Base-by-base conservation (phyloP, 306 rosid species). In the Prunus armeniaca region DNA sequence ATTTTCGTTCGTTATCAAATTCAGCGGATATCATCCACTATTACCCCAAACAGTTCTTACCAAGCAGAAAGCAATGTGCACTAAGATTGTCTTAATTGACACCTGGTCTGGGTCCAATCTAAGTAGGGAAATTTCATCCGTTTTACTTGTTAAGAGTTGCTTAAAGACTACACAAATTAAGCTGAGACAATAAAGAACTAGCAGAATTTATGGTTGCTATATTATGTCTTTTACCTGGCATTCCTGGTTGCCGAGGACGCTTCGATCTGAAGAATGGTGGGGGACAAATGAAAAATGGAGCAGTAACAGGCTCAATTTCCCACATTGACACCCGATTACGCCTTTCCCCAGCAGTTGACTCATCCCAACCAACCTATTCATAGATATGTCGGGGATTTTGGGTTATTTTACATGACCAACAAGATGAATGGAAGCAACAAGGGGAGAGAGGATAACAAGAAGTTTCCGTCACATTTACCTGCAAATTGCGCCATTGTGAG, bases 291-390 rank as follows among this genome's bases (percentile, higher is more conserved):
- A 89, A 95, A 88, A 95, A 95, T 64, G 98, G 97, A 82, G 99
- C 96, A 70, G 95, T 91, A 65, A 92, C 99, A 0, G 99, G 99
- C 84, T 95, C 99, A 28, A 95, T 91, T 86, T 95, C 99, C 99
- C 99, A 95, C 43, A 95, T 74, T 19, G 99, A 95, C 52, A 95
- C 99, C 80, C 97, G 81, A 75, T 86, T 86, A 38, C 92, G 89
- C 82, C 96, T 84, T 85, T 95, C 99, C 78, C 99, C 99, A 34
- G 96, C 91, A 49, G 92, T 89, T 56, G 99, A 91, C 85, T 95
- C 99, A 78, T 95, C 99, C 99, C 99, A 95, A 65, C 99, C 99
- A 72, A 95, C 98, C 99, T 95, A 81, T 46, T 54, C 47, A 83
- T 52, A 69, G 49, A 78, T 19, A 61, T 22, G 25, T 18, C 25